phyloP scores from a whole-genome alignment of 768 basidiomycete genomes.

The Flagelloscypha sp. region DNA sequence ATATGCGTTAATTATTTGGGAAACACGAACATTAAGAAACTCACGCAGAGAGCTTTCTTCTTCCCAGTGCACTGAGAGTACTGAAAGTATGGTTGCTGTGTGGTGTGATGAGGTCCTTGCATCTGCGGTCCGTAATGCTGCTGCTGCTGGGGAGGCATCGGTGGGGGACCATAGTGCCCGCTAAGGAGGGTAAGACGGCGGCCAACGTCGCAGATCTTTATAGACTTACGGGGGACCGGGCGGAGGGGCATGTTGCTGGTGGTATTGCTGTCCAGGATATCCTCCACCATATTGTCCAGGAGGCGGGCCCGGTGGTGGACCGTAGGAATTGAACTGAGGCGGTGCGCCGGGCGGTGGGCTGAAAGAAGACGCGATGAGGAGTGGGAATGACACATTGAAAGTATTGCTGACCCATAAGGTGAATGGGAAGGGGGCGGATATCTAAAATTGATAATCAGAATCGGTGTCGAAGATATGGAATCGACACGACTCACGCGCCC shows the following conservation, averaged over 20 bases:
- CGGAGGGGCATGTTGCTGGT: conserved; percentile 25
- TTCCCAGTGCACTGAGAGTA: conserved; percentile 85
- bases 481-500: too few relatives aligned
- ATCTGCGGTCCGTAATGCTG: conserved; percentile 61
- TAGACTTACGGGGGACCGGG: conserved; percentile 8
- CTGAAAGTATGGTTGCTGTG: conserved; percentile 62
- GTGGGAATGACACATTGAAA: conserved; percentile 8
- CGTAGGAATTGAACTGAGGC: conserved; percentile 6
- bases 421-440: conserved; percentile 3
- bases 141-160: conserved; percentile 43
- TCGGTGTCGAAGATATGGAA: too few relatives aligned
- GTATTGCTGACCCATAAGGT: conserved; percentile 8
- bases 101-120: conserved; percentile 34
- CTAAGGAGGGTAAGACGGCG: conserved; percentile 13
- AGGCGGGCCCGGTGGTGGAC: conserved; percentile 13
- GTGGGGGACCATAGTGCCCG: conserved; percentile 31
- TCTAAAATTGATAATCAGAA: conserved; percentile 2
- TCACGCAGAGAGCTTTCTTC: conserved; percentile 82
- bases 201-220: conserved; percentile 17
- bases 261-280: conserved; percentile 39
- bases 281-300: conserved; percentile 22
- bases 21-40: conserved; percentile 17
- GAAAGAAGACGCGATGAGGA: conserved; percentile 23
- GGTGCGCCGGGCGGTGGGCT: neutral
- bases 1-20: neutral